Percentiles rank a stretch among this genome's conserved stretches.
Conservation (phyloP, 164 flowering plant genomes). For the Chimonanthus praecox region DNA sequence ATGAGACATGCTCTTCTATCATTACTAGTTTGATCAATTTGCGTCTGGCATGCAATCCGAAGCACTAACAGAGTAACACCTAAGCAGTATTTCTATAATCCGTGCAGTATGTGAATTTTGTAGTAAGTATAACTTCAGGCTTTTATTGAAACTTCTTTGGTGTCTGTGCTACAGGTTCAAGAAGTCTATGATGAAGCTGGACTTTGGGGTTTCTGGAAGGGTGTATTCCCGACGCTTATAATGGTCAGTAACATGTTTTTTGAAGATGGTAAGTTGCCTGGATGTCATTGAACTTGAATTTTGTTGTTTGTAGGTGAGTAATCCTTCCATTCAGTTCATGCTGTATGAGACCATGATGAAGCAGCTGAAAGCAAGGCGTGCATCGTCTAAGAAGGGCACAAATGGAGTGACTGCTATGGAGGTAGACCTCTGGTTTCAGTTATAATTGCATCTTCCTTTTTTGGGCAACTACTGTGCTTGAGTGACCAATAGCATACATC, state of each 20-base stretch:
- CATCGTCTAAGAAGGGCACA: constrained; percentile 34
- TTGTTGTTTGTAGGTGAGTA: constrained; percentile 67
- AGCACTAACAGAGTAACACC: neutral
- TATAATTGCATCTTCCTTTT: neutral
- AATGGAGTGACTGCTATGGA: constrained; percentile 69
- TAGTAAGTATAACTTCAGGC: neutral
- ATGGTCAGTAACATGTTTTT: constrained; percentile 56
- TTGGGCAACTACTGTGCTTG: neutral
- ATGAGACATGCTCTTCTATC: neutral
- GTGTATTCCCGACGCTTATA: constrained; percentile 85
- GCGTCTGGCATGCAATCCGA: neutral
- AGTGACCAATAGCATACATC: neutral
- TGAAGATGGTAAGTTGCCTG: neutral
- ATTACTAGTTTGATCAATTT: no score
- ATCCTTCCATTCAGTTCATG: constrained; percentile 96
- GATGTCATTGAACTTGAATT: constrained; percentile 13
- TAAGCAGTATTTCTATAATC: neutral
- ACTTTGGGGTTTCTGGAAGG: constrained; percentile 86
- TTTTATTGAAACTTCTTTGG: neutral
- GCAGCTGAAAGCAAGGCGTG: constrained; percentile 65
- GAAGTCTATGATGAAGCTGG: constrained; percentile 92
- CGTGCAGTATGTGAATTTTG: neutral
- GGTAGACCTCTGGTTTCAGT: constrained; percentile 32
- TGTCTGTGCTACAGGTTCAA: constrained; percentile 49
- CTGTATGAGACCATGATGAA: constrained; percentile 88